These are phyloP conservation scores for Aureobasidium lini DNA, from an alignment of 2,329 filamentous ascomycete species.

Conservation along the genomic window DNA sequence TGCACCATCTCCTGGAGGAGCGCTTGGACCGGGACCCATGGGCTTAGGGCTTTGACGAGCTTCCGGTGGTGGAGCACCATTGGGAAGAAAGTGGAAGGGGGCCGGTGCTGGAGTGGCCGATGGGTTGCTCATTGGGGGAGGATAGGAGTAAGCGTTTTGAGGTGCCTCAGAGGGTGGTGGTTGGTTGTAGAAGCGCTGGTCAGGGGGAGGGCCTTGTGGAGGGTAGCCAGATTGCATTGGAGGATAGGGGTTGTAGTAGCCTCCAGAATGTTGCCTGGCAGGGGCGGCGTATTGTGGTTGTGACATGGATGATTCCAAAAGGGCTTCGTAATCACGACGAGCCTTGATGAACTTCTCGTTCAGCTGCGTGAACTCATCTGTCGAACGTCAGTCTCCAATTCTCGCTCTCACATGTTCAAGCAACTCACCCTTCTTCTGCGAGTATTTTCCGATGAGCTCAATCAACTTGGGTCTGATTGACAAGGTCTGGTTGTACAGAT, in stretches of 20 bases:
- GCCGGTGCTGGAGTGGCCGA: constrained; percentile 18
- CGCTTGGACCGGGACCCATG: constrained; percentile 17
- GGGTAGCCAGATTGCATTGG: constrained; percentile 26
- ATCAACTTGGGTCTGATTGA: constrained; percentile 95
- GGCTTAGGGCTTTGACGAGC: constrained; percentile 18
- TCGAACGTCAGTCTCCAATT: constrained; percentile 21
- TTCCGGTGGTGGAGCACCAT: constrained; percentile 22
- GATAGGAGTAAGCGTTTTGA: constrained; percentile 14
- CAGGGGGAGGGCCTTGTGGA: constrained; percentile 23
- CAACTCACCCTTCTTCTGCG: constrained; percentile 83
- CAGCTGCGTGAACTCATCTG: constrained; percentile 95
- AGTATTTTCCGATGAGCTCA: constrained; percentile 97
- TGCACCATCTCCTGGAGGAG: constrained; percentile 21
- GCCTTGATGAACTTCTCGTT: constrained; percentile 99
- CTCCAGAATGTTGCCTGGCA: constrained; percentile 9
- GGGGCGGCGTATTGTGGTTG: constrained; percentile 48
- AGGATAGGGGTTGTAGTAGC: constrained; percentile 44
- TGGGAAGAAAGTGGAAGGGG: constrained; percentile 31
- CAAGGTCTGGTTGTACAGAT: constrained; percentile 81
- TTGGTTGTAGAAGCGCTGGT: constrained; percentile 17
- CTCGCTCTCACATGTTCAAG: not conserved
- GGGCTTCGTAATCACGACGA: constrained; percentile 85
- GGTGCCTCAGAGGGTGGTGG: constrained; percentile 16
- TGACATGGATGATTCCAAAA: constrained; percentile 95
- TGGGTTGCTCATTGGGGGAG: constrained; percentile 12